phyloP scores from a whole-genome alignment of 352 stramenopile genomes.

The Pythium myriotylum region DNA sequence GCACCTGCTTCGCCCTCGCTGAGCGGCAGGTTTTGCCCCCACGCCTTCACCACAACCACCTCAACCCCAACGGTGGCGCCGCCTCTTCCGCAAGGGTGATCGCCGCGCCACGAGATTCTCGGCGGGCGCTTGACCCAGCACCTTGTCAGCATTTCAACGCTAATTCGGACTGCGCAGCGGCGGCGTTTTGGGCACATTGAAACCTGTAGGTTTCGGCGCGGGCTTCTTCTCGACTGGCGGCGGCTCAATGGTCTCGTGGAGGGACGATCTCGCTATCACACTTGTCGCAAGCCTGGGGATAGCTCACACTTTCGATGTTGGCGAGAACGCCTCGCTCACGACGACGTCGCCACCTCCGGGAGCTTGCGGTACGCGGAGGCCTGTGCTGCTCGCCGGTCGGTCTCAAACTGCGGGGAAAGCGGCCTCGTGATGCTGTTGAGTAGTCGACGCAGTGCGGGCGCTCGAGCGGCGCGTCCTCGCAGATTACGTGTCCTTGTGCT shows the following conservation, averaged over 20 bases:
- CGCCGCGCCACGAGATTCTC: too few relatives aligned
- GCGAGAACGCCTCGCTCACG: conserved; percentile 20
- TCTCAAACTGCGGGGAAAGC: conserved; percentile 70
- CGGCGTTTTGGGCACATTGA: conserved; percentile 68
- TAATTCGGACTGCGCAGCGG: conserved; percentile 76
- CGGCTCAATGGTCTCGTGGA: conserved; percentile 12
- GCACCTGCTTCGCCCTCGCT: too few relatives aligned
- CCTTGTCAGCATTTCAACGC: too few relatives aligned
- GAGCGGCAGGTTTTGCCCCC: too few relatives aligned
- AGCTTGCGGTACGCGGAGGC: conserved; percentile 52
- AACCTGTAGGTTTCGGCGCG: conserved; percentile 31
- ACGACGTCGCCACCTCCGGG: conserved; percentile 40
- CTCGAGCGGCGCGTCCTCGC: conserved; percentile 9
- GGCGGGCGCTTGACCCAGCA: too few relatives aligned
- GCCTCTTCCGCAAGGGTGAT: too few relatives aligned
- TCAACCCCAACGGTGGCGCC: too few relatives aligned
- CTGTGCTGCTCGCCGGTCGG: conserved; percentile 51
- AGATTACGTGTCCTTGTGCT: conserved; percentile 23
- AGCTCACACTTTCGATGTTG: conserved; percentile 42
- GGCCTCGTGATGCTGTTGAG: conserved; percentile 39
- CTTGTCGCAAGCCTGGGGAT: conserved; percentile 46
- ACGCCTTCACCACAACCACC: too few relatives aligned
- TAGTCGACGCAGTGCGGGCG: conserved; percentile 21
- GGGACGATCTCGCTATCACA: conserved; percentile 29
- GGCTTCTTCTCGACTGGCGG: conserved; percentile 40